Evolutionary conservation across 225 moss, liverwort and hornwort species (phyloP).

Genomic region (Sphagnum contortum): DNA sequence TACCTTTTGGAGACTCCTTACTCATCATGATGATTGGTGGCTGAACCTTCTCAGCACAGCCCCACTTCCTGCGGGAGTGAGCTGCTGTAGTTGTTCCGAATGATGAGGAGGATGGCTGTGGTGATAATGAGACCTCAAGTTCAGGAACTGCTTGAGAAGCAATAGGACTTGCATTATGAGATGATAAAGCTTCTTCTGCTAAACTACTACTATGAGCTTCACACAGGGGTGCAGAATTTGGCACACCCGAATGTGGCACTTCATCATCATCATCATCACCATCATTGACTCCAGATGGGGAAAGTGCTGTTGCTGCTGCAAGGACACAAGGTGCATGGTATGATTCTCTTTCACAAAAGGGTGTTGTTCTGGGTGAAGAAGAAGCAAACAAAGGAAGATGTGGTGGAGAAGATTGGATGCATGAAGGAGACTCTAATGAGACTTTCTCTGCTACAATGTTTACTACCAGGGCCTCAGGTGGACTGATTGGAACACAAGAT

Average conservation of each 20-base stretch:
- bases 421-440: no score
- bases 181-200: conserved; percentile 18
- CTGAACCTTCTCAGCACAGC: conserved; percentile 47
- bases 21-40: conserved; percentile 26
- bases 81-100: conserved; percentile 10
- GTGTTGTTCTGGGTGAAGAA: conserved; percentile 4
- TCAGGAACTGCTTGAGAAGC: conserved; percentile 34
- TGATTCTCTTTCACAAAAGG: conserved; percentile 17
- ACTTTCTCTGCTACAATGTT: no score
- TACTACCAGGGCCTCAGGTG: no score
- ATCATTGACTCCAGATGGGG: conserved; percentile 30
- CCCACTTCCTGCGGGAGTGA: conserved; percentile 66
- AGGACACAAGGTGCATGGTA: conserved; percentile 46
- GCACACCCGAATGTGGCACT: conserved; percentile 39
- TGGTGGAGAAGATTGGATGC: no score
- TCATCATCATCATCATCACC: conserved; percentile 45
- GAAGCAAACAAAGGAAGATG: no score
- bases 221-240: conserved; percentile 23
- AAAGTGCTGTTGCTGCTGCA: conserved; percentile 32
- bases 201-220: conserved; percentile 10
- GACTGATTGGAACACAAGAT: no score
- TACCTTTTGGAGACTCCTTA: conserved; percentile 75
- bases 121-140: conserved; percentile 53
- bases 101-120: conserved; percentile 25
- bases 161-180: conserved; percentile 37